phyloP scores from a whole-genome alignment of 345 rosid genomes.

The Pugionium cornutum region DNA sequence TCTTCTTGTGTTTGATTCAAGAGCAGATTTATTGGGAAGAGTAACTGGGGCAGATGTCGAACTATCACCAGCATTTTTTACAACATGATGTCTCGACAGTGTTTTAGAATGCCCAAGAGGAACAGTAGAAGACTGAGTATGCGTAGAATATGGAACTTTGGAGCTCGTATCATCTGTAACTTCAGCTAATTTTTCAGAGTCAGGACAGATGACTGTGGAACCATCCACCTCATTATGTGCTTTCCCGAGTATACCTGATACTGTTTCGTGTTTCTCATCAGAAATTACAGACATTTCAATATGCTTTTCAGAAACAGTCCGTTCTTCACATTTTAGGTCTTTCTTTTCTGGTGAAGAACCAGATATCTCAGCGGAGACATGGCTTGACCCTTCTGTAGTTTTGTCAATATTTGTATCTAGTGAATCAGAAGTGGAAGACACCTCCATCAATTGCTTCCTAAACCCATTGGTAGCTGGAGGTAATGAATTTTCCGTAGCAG shows the following conservation, averaged over 20 bases:
- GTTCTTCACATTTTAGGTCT: conserved; percentile 36
- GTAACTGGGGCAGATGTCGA: conserved; percentile 35
- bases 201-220: conserved; percentile 29
- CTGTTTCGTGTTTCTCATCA: conserved; percentile 32
- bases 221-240: conserved; percentile 40
- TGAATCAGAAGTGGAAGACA: conserved; percentile 29
- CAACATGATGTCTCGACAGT: conserved; percentile 30
- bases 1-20: conserved; percentile 52
- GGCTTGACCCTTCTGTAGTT: conserved; percentile 37
- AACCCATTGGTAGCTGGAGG: conserved; percentile 36
- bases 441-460: conserved; percentile 34
- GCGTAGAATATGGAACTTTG: conserved; percentile 38
- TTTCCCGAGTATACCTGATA: conserved; percentile 31
- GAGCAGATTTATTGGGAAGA: conserved; percentile 48
- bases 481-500: conserved; percentile 36
- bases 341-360: conserved; percentile 35
- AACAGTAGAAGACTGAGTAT: conserved; percentile 39
- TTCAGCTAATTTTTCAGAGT: conserved; percentile 31
- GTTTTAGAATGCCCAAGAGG: conserved; percentile 42
- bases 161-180: conserved; percentile 40
- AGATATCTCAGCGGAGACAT: conserved; percentile 43
- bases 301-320: conserved; percentile 36
- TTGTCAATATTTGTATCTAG: conserved; percentile 40
- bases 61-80: conserved; percentile 42
- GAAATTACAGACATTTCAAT: conserved; percentile 38